Conservation (phyloP, 345 rosid species). For the Populus davidiana region DNA sequence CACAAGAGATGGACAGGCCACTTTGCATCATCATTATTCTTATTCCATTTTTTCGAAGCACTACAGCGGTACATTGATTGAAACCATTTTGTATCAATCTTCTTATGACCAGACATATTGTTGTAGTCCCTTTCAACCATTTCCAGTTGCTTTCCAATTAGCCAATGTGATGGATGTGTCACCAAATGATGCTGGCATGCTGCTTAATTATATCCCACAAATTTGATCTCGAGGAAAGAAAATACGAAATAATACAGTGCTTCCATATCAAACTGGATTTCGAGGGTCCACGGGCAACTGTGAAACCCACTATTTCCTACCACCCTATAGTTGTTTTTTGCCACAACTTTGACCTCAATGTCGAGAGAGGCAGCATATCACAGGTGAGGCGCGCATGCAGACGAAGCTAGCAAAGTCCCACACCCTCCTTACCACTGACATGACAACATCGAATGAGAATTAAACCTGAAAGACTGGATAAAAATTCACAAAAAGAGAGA, state of each 20-base stretch:
- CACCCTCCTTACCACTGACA: not conserved
- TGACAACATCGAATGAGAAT: not conserved
- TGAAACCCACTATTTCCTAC: too few species aligned
- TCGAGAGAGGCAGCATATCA: not conserved
- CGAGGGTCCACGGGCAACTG: too few species aligned
- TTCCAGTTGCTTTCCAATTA: not conserved
- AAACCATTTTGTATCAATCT: constrained; percentile 1
- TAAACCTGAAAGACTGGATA: not conserved
- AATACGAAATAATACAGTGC: too few species aligned
- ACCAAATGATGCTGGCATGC: not conserved
- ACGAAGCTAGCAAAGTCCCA: not conserved
- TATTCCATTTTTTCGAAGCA: constrained; percentile 3
- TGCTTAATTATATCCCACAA: not conserved
- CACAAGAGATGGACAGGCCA: constrained; percentile 8
- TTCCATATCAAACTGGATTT: too few species aligned
- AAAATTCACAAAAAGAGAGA: too few species aligned
- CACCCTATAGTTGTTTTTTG: too few species aligned
- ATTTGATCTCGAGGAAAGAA: not conserved
- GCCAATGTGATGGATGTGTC: not conserved
- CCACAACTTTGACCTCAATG: not conserved
- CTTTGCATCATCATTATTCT: constrained; percentile 15
- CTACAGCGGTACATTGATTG: not conserved
- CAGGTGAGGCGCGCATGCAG: not conserved
- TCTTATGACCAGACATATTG: not conserved
- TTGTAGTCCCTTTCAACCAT: not conserved